Evolutionary conservation across 805 yeast genomes (phyloP), one percentile per base, ranked within the genome.

Genomic region (Lachancea thermotolerans): DNA sequence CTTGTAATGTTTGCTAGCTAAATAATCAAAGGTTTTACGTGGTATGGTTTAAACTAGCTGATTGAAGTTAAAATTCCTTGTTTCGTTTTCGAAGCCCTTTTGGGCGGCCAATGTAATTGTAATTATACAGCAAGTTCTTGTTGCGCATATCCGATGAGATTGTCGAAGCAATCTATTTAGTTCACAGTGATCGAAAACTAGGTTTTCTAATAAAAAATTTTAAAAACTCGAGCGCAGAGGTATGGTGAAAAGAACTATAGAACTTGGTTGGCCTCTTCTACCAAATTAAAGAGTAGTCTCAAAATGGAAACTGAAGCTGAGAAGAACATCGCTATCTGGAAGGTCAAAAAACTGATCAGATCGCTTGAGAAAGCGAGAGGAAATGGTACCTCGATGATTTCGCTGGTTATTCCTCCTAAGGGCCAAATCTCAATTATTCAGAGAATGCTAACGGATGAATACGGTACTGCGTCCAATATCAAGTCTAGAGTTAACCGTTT

Each of bases 321-420:
- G 66, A 89, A 86, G 73, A 91, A 90, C 73, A 91, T 93, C 65
- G 96, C 93, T 74, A 90, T 93, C 74, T 93, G 99, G 99, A 93
- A 93, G 81, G 82, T 93, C 76, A 91, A 90, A 76, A 93, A 93
- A 72, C 77, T 88, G 69, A 79, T 90, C 76, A 85, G 85, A 69
- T 79, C 84, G 49, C 77, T 93, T 57, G 93, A 93, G 65, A 72
- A 71, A 59, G 98, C 98, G 44, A 80, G 96, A 68, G 99, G 99
- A 68, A 93, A 91, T 66, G 99, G 99, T 69, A 93, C 99, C 39
- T 93, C 99, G 18, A 93, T 93, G 98, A 93, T 93, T 64, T 89
- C 97, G 25, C 75, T 93, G 65, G 86, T 93, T 58, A 87, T 90
- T 53, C 96, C 99, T 36, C 99, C 99, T 58, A 82, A 79, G 66